Evolutionary conservation across 106 monocot species (phyloP), one percentile per base, ranked within the genome.

Genomic region (Hemerocallis citrina): DNA sequence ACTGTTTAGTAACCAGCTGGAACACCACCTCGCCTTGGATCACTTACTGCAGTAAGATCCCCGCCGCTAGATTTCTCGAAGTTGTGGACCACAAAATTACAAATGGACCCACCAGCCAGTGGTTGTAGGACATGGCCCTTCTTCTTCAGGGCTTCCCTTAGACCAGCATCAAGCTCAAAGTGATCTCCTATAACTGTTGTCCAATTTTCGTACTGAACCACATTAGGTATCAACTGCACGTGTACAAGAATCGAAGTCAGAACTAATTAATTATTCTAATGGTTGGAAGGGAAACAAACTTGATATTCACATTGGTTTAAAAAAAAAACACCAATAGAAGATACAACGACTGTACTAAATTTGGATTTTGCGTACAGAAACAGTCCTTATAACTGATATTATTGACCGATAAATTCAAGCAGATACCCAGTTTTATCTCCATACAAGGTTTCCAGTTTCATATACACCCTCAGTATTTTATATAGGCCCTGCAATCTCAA

Each of bases 1-100:
- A n/a, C n/a, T 15, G 25, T 52, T 86, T 62, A 87, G 65, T 78
- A 88, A 17, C 90, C 90, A 13, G 90, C 77, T 14, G 90, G 95
- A 49, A 86, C 20, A 21, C 90, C 95, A n/a, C 90, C 95, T 70
- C 90, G 90, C 55, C 95, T 78, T 14, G 95, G 90, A 36, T 96
- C 95, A 73, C 95, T 96, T 13, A 96, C 63, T 19, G 90, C 84
- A 17, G 76, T 90, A 0, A 96, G 79, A 0, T 60, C 62, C 7
- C 81, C 95, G 19, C 23, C 31, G 11, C 39, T 59, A n/a, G 52
- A 48, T n/a, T 72, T 46, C 31, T 85, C 63, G 15, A 69, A 5
- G 50, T 62, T 65, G 41, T 86, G 84, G 50, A 96, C 90, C n/a
- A 96, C 66, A 57, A 96, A 68, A 52, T 96, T 90, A 68, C 68